Evolutionary conservation across 768 basidiomycete species (phyloP).

Genomic region (Lentinula lateritia): DNA sequence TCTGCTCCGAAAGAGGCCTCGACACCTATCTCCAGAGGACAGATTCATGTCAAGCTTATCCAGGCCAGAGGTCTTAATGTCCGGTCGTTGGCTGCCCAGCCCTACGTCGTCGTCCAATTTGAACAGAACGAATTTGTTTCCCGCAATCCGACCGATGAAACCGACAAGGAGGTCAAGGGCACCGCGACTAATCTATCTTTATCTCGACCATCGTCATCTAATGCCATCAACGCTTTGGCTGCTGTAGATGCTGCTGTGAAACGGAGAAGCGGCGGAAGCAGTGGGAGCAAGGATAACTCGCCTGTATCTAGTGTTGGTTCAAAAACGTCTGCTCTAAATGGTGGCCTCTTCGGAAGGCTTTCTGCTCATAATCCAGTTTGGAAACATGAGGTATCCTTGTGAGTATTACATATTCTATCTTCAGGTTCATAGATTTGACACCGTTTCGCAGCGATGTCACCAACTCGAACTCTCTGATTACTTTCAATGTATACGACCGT

Average conservation of each 20-base stretch:
- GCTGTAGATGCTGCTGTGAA: conserved; percentile 34
- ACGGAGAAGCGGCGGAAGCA: conserved; percentile 26
- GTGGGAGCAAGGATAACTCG: conserved; percentile 35
- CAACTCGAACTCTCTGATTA: conserved; percentile 75
- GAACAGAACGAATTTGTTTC: conserved; percentile 99
- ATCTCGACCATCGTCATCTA: not conserved
- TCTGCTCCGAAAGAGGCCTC: conserved; percentile 26
- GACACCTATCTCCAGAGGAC: conserved; percentile 45
- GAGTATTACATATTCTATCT: conserved; percentile 29
- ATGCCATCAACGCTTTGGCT: conserved; percentile 58
- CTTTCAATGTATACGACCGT: conserved; percentile 90
- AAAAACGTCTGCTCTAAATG: conserved; percentile 28
- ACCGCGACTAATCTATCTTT: conserved; percentile 35
- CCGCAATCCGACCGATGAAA: conserved; percentile 80
- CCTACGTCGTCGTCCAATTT: conserved; percentile 96
- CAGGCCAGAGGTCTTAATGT: conserved; percentile 82
- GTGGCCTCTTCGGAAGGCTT: conserved; percentile 55
- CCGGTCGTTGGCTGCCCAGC: conserved; percentile 54
- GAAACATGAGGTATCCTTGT: conserved; percentile 99
- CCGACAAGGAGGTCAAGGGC: conserved; percentile 87
- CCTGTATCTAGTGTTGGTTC: conserved; percentile 39
- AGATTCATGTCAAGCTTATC: conserved; percentile 95
- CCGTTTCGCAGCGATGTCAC: conserved; percentile 80
- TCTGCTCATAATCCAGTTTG: conserved; percentile 90
- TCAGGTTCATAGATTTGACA: conserved; percentile 10